phyloP scores from a whole-genome alignment of 163 green algal species.

The Scenedesmus sp. region DNA sequence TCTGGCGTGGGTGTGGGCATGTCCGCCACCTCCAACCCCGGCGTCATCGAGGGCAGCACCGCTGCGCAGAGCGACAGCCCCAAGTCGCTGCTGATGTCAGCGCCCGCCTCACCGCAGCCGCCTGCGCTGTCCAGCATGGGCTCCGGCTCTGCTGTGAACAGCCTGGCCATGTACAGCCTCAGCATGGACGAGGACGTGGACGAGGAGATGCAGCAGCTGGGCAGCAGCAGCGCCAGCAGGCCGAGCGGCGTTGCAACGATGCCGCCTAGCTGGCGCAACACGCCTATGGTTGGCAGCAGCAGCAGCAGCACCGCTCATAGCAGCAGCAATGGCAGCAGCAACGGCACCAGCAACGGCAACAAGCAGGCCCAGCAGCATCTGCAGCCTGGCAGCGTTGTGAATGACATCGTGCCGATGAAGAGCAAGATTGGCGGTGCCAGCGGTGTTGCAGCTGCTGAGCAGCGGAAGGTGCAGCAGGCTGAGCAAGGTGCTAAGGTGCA shows the following conservation, averaged over 20 bases:
- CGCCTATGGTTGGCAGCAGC: not conserved
- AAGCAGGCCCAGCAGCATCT: not conserved
- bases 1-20: not conserved
- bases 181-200: constrained; percentile 21
- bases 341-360: not conserved
- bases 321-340: constrained; percentile 24
- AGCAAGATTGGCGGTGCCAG: not conserved
- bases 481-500: not conserved
- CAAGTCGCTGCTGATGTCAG: not conserved
- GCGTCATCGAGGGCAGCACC: constrained; percentile 4
- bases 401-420: constrained; percentile 38
- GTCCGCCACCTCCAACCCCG: not conserved
- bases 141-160: not conserved
- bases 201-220: constrained; percentile 31
- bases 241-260: not conserved
- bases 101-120: not conserved
- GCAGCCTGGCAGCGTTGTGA: not conserved
- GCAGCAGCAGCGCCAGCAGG: not conserved
- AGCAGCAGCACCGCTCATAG: constrained; percentile 33
- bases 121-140: not conserved
- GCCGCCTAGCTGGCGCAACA: not conserved
- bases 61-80: constrained; percentile 14
- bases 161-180: not conserved
- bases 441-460: not conserved
- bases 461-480: not conserved